Percentiles rank a stretch among this genome's conserved stretches.
phyloP scores from a whole-genome alignment of 73 alveolate genomes.

The Blepharisma japonicum region DNA sequence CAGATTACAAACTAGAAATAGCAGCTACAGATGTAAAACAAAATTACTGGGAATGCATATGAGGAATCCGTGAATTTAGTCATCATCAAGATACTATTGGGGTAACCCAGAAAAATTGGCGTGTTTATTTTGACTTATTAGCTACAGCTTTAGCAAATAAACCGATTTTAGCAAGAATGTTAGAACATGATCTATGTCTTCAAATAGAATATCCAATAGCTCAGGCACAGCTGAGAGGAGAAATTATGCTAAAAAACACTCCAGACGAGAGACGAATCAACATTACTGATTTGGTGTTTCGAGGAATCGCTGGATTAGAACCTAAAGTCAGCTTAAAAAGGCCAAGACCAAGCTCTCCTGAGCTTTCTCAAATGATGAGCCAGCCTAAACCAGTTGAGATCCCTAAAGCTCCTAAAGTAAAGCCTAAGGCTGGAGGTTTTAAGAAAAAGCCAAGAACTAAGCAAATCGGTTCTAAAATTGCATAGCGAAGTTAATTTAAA shows the following conservation, averaged over 20 bases:
- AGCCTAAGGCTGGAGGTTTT: background rate
- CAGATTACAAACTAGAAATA: background rate
- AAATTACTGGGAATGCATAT: conserved; percentile 17
- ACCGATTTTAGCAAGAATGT: background rate
- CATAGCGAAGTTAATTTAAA: background rate
- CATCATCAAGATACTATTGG: background rate
- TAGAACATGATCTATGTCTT: background rate
- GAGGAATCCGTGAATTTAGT: background rate
- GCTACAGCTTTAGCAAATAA: conserved; percentile 5
- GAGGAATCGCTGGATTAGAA: background rate
- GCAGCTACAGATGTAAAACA: conserved; percentile 24
- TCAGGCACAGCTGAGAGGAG: conserved; percentile 17
- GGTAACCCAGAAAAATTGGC: background rate
- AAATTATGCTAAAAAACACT: background rate
- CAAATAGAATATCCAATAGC: conserved; percentile 16
- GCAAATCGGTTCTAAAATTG: conserved; percentile 25
- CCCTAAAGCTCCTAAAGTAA: background rate
- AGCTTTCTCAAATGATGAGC: background rate
- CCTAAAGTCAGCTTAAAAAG: background rate
- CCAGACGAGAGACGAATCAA: background rate
- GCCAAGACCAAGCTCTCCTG: background rate
- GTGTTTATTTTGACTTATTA: background rate
- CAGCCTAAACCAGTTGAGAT: background rate
- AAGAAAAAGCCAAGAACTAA: conserved; percentile 6
- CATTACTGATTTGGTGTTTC: conserved; percentile 5